Evolutionary conservation across 1,284 basidiomycete genomes (phyloP).

Genomic region (Mycena citricolor): DNA sequence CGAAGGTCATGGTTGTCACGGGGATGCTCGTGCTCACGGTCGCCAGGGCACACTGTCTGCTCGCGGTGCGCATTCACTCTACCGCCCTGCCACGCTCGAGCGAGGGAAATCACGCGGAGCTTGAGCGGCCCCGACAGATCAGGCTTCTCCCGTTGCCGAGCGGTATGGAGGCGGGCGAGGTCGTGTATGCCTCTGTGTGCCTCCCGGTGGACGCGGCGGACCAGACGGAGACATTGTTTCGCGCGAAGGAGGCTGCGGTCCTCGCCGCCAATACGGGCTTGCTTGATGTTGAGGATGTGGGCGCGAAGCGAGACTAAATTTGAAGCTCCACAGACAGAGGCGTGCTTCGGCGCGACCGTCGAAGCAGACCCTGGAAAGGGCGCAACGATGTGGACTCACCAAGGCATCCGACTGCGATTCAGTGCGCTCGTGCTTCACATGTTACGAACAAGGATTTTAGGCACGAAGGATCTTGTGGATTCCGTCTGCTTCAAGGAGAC

Average conservation of each 20-base stretch:
- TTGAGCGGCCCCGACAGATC: neutral
- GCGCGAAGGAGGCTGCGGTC: neutral
- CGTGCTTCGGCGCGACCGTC: no score
- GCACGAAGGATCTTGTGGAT: no score
- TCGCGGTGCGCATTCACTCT: conserved; percentile 18
- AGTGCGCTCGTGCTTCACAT: no score
- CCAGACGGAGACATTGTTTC: conserved; percentile 19
- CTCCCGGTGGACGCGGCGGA: neutral
- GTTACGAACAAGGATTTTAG: no score
- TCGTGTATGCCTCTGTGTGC: conserved; percentile 19
- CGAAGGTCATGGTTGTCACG: no score
- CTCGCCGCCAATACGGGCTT: neutral
- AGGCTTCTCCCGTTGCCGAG: conserved; percentile 17
- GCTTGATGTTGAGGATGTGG: conserved; percentile 8
- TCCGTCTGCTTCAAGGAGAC: no score
- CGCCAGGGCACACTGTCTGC: conserved; percentile 17
- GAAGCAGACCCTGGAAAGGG: no score
- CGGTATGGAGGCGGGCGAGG: conserved; percentile 7
- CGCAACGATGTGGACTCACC: no score
- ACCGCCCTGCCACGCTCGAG: neutral
- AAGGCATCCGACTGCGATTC: no score
- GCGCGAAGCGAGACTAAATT: conserved; percentile 11
- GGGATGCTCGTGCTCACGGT: conserved; percentile 5
- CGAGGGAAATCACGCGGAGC: neutral
- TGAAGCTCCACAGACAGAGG: no score